Base-by-base conservation (phyloP, 1,284 basidiomycete species). In the Melampsora larici-populina region DNA sequence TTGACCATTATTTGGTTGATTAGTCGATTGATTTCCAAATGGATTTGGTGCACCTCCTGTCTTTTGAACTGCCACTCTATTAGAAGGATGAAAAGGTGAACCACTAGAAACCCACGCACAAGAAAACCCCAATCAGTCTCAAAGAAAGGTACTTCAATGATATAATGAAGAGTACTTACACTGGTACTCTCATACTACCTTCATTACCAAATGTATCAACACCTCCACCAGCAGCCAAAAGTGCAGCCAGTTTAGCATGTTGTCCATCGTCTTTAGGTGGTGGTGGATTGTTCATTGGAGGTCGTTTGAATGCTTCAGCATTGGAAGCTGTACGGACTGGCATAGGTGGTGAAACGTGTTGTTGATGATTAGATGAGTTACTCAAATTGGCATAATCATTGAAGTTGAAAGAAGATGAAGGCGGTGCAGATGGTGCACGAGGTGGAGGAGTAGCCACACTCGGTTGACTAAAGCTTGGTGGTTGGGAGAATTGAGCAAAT, bases 121-220 rank as follows among this genome's bases (percentile, higher is more conserved):
- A 43, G 2, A 71, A 71, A n/a, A 64, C 8, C 2, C 26, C 33
- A 7, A 64, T 31, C 2, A 36, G 21, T 29, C n/a, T 55, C 51
- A 21, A 21, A 21, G 48, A 11, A 40, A 40, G 36, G 11, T 2
- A 29, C 1, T 58, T 29, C 2, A 5, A 24, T n/a, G 55, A 58
- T 58, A 0, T n/a, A 15, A 58, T 13, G 13, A 46, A 11, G 11
- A 15, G 15, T 29, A 79, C 80, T 76, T 72, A 81, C 70, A 81
- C 78, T 3, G 81, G 81, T 0, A 82, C 78, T 26, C 94, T 88
- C 79, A 95, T 84, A 74, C 87, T 82, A 49, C 95, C 94, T 58
- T 89, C 82, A 84, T 97, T 97, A 69, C 94, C 94, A 83, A 97
- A 97, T 60, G 94, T 95, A 85, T 97, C 94, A 83, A 91, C 86